Percentiles rank a stretch among this genome's conserved stretches.
Evolutionary conservation across 2,329 filamentous ascomycete genomes (phyloP).

Genomic region (Clarireedia hainanense): DNA sequence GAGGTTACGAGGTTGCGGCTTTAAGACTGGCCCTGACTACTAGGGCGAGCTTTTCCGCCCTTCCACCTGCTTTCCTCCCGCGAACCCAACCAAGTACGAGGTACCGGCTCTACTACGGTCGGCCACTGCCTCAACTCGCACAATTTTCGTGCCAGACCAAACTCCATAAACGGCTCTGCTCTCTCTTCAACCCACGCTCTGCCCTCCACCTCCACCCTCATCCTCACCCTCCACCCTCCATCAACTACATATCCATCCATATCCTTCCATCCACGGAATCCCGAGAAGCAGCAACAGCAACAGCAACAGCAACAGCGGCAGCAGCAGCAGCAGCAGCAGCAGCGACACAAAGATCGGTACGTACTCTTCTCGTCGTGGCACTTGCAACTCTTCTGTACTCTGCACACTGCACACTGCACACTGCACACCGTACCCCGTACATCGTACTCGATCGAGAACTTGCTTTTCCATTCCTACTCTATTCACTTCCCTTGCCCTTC

Average conservation of each 20-base stretch:
- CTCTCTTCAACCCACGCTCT: too few relatives aligned
- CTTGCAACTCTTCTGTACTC: background rate
- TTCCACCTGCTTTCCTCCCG: too few relatives aligned
- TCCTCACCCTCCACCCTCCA: background rate
- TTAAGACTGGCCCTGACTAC: too few relatives aligned
- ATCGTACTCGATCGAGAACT: background rate
- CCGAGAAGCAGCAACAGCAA: background rate
- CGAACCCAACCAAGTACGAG: too few relatives aligned
- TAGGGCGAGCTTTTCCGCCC: too few relatives aligned
- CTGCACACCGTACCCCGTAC: background rate
- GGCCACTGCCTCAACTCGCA: too few relatives aligned
- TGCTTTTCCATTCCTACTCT: background rate
- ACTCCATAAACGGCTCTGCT: too few relatives aligned
- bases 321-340: too few relatives aligned
- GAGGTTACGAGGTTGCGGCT: too few relatives aligned
- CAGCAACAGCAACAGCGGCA: too few relatives aligned
- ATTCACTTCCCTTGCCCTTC: conserved; percentile 13
- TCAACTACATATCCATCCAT: background rate
- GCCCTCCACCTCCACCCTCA: background rate
- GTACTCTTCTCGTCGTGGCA: background rate
- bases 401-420: background rate
- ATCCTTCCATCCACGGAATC: background rate
- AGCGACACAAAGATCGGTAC: background rate
- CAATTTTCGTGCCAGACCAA: too few relatives aligned
- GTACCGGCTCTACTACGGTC: too few relatives aligned